Conservation (phyloP, 78 protist species). For the Dictyostelium intermedium region DNA sequence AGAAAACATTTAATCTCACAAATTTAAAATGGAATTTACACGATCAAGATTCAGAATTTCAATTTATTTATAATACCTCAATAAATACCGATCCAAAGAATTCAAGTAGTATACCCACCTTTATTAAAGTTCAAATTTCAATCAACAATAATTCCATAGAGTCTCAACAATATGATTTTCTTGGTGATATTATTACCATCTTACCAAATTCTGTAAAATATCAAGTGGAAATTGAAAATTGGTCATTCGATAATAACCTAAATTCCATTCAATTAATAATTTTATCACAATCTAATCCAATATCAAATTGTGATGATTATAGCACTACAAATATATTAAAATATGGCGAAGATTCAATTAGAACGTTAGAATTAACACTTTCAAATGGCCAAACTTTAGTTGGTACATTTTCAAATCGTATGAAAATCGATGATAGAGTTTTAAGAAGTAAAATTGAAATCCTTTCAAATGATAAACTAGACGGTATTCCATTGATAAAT, state of each 20-base stretch:
- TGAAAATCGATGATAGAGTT: constrained; percentile 16
- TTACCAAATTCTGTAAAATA: constrained; percentile 36
- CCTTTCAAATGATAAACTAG: neutral
- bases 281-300: neutral
- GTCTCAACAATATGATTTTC: constrained; percentile 4
- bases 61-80: neutral
- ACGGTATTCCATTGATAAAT: neutral
- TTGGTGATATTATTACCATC: constrained; percentile 22
- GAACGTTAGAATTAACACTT: neutral
- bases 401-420: constrained; percentile 38
- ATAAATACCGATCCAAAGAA: neutral
- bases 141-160: neutral
- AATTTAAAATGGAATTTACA: neutral
- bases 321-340: neutral
- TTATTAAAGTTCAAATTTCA: neutral
- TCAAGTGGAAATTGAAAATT: neutral
- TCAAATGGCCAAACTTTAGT: neutral
- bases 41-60: neutral
- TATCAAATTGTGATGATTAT: neutral
- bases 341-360: neutral
- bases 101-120: neutral
- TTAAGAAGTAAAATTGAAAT: neutral
- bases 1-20: neutral
- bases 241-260: neutral
- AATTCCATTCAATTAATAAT: neutral